Evolutionary conservation across 768 basidiomycete species (phyloP), one percentile per base, ranked within the genome.

Genomic region (Pleurotus pulmonarius): DNA sequence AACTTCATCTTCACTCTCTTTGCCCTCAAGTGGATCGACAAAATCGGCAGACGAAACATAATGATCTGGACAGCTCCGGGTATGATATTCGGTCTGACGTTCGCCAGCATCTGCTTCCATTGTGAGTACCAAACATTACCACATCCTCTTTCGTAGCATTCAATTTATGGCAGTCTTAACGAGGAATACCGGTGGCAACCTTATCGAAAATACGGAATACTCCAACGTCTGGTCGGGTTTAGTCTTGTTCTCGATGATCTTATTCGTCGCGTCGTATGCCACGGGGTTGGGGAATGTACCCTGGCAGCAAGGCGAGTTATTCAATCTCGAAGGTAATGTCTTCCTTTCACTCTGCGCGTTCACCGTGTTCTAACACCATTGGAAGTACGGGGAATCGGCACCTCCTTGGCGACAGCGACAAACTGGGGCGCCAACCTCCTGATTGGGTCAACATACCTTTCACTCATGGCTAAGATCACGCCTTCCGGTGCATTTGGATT

Each of bases 271-370:
- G 1, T 86, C 86, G 8, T 94, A 93, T 64, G 92, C 89, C 0
- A 87, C 81, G 2, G 87, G 90, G 3, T 71, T 91, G 13, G 90
- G 90, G 0, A 89, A 90, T 63, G 83, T 91, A 2, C 91, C 91
- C 0, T 92, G 91, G 91, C 89, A 91, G 63, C 91, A 92, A 67
- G 90, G 89, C 44, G 91, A 92, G 65, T 77, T 94, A 9, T 93
- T 93, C 70, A 75, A 79, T 16, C 79, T 92, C 39, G 88, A 91
- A 76, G 83, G 85, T 82, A 41, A 25, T 70, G 66, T 12, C n/a
- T 34, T 2, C 29, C 29, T 34, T 4, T 11, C 29, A 34, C 11
- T 34, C 29, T 34, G 29, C 11, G 11, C 9, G 9, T 34, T 34
- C 29, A 11, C 9, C 29, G 11, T 11, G 29, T 34, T 11, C 29